phyloP scores from a whole-genome alignment of 108 stramenopile species.

The Phaeodactylum tricornutum region DNA sequence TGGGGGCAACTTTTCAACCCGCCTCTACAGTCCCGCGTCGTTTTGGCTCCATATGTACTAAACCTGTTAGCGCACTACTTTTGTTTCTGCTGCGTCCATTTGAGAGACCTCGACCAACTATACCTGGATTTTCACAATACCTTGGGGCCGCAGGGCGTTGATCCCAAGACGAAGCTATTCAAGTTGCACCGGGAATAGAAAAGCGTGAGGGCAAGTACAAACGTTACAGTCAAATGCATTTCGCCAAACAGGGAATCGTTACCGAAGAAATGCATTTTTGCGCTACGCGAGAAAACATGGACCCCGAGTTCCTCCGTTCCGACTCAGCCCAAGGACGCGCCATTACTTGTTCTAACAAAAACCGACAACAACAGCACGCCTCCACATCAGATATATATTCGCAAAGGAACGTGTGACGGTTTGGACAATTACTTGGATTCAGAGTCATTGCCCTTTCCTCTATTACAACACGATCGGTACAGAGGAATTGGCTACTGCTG shows the following conservation, averaged over 20 bases:
- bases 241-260: constrained; percentile 63
- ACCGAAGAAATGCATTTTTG: constrained; percentile 80
- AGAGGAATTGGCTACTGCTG: no score
- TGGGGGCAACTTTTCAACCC: no score
- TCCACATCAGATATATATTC: no score
- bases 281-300: constrained; percentile 64
- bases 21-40: no score
- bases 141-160: constrained; percentile 55
- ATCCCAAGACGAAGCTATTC: constrained; percentile 61
- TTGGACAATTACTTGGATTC: no score
- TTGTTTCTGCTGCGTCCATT: constrained; percentile 75
- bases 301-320: constrained; percentile 66
- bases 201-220: constrained; percentile 55
- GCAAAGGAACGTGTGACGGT: no score
- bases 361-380: constrained; percentile 66
- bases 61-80: no score
- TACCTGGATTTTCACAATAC: constrained; percentile 78
- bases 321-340: constrained; percentile 82
- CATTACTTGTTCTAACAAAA: constrained; percentile 75
- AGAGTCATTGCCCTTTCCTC: no score
- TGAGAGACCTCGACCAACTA: constrained; percentile 49
- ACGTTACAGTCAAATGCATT: constrained; percentile 79
- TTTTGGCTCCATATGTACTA: no score
- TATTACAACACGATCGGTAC: no score
- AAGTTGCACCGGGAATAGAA: constrained; percentile 69